phyloP scores from a whole-genome alignment of 2,329 filamentous ascomycete genomes.

The Huntiella savannae region DNA sequence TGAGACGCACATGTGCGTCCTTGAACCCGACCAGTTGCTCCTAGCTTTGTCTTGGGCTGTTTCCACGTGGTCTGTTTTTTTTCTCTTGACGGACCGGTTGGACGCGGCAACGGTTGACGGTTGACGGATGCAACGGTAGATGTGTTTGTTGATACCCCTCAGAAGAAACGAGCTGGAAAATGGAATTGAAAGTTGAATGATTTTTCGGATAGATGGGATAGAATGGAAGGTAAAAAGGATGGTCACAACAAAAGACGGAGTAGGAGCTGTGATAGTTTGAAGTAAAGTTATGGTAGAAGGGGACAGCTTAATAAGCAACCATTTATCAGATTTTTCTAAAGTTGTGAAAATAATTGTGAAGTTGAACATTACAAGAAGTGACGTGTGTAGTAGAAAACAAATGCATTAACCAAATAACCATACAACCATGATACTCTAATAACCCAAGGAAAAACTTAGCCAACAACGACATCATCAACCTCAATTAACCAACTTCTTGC shows the following conservation, averaged over 20 bases:
- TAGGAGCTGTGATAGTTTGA: background rate
- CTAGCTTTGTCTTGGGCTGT: too few relatives aligned
- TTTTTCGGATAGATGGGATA: constrained; percentile 1
- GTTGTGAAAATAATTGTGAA: background rate
- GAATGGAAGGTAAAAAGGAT: constrained; percentile 1
- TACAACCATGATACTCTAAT: background rate
- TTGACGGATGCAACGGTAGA: too few relatives aligned
- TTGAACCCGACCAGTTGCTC: too few relatives aligned
- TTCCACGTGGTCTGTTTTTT: too few relatives aligned
- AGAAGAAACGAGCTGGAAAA: background rate
- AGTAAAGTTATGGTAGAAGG: background rate
- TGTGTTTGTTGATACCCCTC: too few relatives aligned
- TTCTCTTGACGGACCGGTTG: too few relatives aligned
- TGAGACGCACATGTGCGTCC: too few relatives aligned
- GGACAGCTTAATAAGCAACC: background rate
- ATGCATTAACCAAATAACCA: background rate
- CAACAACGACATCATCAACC: constrained; percentile 34
- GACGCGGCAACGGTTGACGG: too few relatives aligned
- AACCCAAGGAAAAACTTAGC: constrained; percentile 14
- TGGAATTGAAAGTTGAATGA: background rate
- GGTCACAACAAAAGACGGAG: constrained; percentile 4
- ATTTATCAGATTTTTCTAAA: background rate
- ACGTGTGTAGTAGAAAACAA: background rate
- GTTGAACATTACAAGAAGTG: background rate
- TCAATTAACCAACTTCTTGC: constrained; percentile 50